Conservation (phyloP, 2,329 filamentous ascomycete genomes). For the Furcasterigmium sp. region DNA sequence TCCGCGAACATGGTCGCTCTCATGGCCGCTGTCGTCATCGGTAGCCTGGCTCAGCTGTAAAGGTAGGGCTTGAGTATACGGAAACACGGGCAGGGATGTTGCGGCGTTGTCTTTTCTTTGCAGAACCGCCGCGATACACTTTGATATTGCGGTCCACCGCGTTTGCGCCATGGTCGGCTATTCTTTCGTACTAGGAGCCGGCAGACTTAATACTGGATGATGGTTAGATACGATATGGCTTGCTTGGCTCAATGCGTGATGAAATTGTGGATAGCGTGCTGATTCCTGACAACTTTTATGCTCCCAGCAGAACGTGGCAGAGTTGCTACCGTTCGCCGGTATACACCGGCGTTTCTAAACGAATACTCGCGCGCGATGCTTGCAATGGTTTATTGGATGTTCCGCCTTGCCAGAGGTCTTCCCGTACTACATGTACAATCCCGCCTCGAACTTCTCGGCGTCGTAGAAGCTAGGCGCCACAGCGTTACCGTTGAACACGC, state of each 20-base stretch:
- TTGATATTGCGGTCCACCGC: constrained; percentile 9
- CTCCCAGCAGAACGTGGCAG: too few relatives aligned
- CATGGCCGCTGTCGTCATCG: constrained; percentile 41
- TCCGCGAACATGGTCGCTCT: constrained; percentile 40
- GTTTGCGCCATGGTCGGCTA: constrained; percentile 10
- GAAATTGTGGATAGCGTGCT: too few relatives aligned
- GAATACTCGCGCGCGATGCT: too few relatives aligned
- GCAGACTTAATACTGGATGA: constrained; percentile 38
- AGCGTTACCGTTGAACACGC: constrained; percentile 80
- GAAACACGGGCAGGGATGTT: constrained; percentile 10
- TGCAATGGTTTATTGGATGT: too few relatives aligned
- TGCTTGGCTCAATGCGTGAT: too few relatives aligned
- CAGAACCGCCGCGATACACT: neutral
- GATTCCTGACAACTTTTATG: too few relatives aligned
- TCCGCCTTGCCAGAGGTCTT: too few relatives aligned
- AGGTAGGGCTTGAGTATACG: neutral
- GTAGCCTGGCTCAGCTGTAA: constrained; percentile 48
- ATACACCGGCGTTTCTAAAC: too few relatives aligned
- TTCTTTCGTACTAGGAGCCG: constrained; percentile 32
- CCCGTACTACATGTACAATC: too few relatives aligned
- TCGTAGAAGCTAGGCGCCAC: constrained; percentile 83
- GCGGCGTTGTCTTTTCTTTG: constrained; percentile 12
- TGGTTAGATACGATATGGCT: constrained; percentile 9
- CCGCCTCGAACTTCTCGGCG: constrained; percentile 74
- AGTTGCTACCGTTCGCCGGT: too few relatives aligned